Conservation (phyloP, 2,329 filamentous ascomycete genomes). For the Fusarium zealandicum region DNA sequence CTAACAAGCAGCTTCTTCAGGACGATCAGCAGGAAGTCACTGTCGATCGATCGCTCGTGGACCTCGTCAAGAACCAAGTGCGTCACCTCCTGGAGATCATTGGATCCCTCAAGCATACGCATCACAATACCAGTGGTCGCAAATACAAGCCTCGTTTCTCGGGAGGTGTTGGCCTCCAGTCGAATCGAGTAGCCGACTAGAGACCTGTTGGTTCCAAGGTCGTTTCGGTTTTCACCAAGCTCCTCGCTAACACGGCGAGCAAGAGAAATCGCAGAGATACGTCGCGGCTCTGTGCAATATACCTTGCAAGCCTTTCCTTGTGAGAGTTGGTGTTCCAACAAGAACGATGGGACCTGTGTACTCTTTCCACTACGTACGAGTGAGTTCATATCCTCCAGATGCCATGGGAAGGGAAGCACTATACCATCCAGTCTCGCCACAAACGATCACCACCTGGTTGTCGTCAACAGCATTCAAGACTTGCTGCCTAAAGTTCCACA, state of each 20-base stretch:
- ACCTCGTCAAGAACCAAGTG: conserved; percentile 98
- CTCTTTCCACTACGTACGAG: conserved; percentile 75
- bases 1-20: conserved; percentile 80
- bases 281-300: conserved; percentile 92
- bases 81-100: conserved; percentile 86
- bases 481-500: conserved; percentile 83
- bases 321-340: conserved; percentile 86
- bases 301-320: conserved; percentile 86
- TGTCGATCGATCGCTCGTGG: conserved; percentile 95
- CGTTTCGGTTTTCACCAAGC: conserved; percentile 81
- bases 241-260: conserved; percentile 94
- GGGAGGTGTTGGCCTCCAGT: conserved; percentile 84
- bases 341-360: conserved; percentile 93
- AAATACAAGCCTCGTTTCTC: conserved; percentile 85
- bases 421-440: conserved; percentile 91
- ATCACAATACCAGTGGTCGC: conserved; percentile 95
- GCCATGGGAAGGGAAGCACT: conserved; percentile 3
- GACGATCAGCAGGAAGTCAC: conserved; percentile 93
- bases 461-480: conserved; percentile 79
- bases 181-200: conserved; percentile 95
- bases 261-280: conserved; percentile 95
- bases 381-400: conserved; percentile 30
- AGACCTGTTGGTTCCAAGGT: conserved; percentile 82
- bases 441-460: conserved; percentile 89
- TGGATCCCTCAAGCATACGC: conserved; percentile 91